Evolutionary conservation across 2,329 filamentous ascomycete genomes (phyloP).

Genomic region (Lojkania enalia): DNA sequence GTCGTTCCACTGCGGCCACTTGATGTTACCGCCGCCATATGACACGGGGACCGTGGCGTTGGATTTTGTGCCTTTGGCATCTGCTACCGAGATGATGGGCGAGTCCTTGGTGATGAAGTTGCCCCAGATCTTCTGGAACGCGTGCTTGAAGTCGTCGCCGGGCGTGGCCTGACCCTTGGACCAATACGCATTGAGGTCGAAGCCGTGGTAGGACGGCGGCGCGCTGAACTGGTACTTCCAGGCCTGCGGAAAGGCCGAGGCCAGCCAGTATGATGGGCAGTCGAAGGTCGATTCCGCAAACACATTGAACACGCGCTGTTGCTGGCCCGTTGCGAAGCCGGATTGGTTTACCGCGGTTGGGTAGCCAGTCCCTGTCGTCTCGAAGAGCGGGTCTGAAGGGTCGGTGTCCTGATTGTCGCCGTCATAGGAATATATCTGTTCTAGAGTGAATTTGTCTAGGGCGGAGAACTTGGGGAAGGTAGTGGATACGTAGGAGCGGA

Average conservation of each 20-base stretch:
- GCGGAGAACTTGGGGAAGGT: slow-evolving; percentile 44
- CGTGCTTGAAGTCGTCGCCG: slow-evolving; percentile 33
- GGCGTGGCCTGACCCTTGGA: slow-evolving; percentile 25
- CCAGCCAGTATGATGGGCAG: slow-evolving; percentile 47
- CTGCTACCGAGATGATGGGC: slow-evolving; percentile 31
- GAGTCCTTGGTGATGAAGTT: slow-evolving; percentile 33
- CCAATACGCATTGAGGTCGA: slow-evolving; percentile 38
- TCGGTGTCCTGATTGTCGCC: slow-evolving; percentile 28
- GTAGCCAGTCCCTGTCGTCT: slow-evolving; percentile 25
- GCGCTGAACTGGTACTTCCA: slow-evolving; percentile 42
- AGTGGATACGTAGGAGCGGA: slow-evolving; percentile 31
- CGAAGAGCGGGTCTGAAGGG: slow-evolving; percentile 27
- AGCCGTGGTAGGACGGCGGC: slow-evolving; percentile 36
- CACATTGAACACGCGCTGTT: slow-evolving; percentile 47
- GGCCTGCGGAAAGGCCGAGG: slow-evolving; percentile 37
- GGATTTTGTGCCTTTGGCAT: slow-evolving; percentile 29
- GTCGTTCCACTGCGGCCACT: slow-evolving; percentile 34
- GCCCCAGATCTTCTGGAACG: slow-evolving; percentile 41
- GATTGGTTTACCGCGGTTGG: slow-evolving; percentile 36
- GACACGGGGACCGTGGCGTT: slow-evolving; percentile 29
- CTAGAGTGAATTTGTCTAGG: slow-evolving; percentile 27
- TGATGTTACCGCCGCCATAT: slow-evolving; percentile 20
- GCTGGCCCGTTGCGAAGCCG: slow-evolving; percentile 34
- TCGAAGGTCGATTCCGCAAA: slow-evolving; percentile 52
- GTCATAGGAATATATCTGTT: slow-evolving; percentile 33